Percentiles rank a stretch among this genome's conserved stretches.
phyloP scores from a whole-genome alignment of 1,284 basidiomycete genomes.

The Tylopilus sp. region DNA sequence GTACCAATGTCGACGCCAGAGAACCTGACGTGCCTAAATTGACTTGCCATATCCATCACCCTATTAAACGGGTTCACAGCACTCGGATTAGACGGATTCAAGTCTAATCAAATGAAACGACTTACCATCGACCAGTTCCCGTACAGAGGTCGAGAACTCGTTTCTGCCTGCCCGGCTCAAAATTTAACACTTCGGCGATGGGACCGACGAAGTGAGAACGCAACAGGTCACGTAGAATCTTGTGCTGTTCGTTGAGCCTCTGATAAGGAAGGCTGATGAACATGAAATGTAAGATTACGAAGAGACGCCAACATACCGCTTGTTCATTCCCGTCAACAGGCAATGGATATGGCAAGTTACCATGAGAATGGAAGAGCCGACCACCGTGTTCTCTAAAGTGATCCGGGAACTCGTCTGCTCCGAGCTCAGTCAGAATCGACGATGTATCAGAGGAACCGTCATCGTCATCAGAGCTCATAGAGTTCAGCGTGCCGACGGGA shows the following conservation, averaged over 20 bases:
- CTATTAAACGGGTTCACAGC: slow-evolving; percentile 36
- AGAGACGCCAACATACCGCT: slow-evolving; percentile 40
- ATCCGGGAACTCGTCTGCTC: slow-evolving; percentile 48
- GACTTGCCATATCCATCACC: slow-evolving; percentile 66
- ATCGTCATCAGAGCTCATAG: slow-evolving; percentile 15
- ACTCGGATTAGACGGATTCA: slow-evolving; percentile 24
- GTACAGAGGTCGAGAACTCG: slow-evolving; percentile 66
- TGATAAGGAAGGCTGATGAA: slow-evolving; percentile 24
- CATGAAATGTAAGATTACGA: background rate
- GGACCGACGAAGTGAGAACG: slow-evolving; percentile 57
- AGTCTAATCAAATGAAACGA: slow-evolving; percentile 15
- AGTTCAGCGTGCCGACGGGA: slow-evolving; percentile 5
- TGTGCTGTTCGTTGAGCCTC: slow-evolving; percentile 52
- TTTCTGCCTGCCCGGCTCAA: slow-evolving; percentile 37
- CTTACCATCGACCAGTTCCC: slow-evolving; percentile 67
- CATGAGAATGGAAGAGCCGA: slow-evolving; percentile 64
- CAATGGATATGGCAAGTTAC: slow-evolving; percentile 56
- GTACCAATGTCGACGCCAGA: slow-evolving; percentile 70
- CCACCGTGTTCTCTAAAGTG: slow-evolving; percentile 55
- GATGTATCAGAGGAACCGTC: slow-evolving; percentile 41
- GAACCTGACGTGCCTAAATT: slow-evolving; percentile 60
- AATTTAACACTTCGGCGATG: slow-evolving; percentile 47
- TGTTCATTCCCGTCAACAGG: slow-evolving; percentile 65
- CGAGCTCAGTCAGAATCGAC: slow-evolving; percentile 40
- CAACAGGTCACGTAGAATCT: slow-evolving; percentile 44